Base-by-base conservation (phyloP, 2,329 filamentous ascomycete genomes). In the Neoscytalidium dimidiatum region DNA sequence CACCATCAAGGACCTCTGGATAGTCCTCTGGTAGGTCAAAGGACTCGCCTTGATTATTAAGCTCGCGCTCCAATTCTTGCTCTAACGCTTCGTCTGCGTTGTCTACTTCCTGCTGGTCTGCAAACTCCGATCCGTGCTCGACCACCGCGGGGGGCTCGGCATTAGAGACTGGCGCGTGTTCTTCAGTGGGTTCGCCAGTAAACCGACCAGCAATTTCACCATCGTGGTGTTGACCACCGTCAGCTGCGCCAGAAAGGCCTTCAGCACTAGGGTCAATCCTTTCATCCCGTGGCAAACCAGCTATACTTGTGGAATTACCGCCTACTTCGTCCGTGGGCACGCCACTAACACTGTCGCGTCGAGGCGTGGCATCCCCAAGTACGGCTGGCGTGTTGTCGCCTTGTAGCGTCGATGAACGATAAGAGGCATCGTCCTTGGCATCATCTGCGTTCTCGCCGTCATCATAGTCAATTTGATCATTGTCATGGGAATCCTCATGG, bases 391-490 rank as follows among this genome's bases (percentile, higher is more conserved):
- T 35, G 5, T 73, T 70, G 41, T 77, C 75, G 38, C 72, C 75
- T 66, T 75, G 72, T 4, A 78, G 69, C 3, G 75, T 78, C 17
- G 72, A 71, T 29, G 76, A 75, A 21, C 70, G 71, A 5, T 73
- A 71, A 1, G 74, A 75, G 1, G 64, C 60, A 19, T 68, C 68
- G 31, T 68, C 66, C 17, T 49, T 46, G 13, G 64, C 49, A 19
- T 65, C 64, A 6, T 69, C 67, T 21, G 69, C 63, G n/a, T 73
- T 71, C 43, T 82, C 79, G n/a, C 76, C 80, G 64, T 85, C 83
- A 26, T 82, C 82, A 69, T 84, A 85, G 66, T 83, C 82, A 69
- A 82, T 77, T n/a, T 80, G 66, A 68, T 83, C 80, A 13, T 77
- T 78, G n/a, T 78, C 74, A 31, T 19, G 57, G 23, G n/a, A 48